Conservation (phyloP, 2,329 filamentous ascomycete genomes). For the Penicillium griseofulvum region DNA sequence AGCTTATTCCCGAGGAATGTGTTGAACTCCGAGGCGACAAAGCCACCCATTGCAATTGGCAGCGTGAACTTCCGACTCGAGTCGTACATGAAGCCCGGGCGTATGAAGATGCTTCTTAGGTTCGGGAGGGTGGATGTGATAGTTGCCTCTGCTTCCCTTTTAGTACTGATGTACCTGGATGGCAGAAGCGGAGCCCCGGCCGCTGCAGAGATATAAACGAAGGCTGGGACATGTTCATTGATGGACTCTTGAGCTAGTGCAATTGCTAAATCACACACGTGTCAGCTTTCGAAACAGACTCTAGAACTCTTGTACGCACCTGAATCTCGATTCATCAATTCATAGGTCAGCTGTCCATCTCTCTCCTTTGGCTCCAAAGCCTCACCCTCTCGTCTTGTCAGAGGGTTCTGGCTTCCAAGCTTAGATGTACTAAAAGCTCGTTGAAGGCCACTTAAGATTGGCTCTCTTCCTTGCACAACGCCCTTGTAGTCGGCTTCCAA, state of each 20-base stretch:
- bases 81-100: constrained; percentile 89
- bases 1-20: constrained; percentile 72
- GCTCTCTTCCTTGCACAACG: constrained; percentile 78
- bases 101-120: constrained; percentile 77
- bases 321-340: constrained; percentile 91
- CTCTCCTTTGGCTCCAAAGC: constrained; percentile 64
- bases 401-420: constrained; percentile 64
- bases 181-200: constrained; percentile 83
- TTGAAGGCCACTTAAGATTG: constrained; percentile 72
- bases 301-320: constrained; percentile 38
- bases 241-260: constrained; percentile 75
- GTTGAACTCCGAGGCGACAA: constrained; percentile 74
- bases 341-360: constrained; percentile 83
- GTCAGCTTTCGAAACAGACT: constrained; percentile 6
- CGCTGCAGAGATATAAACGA: constrained; percentile 86
- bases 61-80: constrained; percentile 75
- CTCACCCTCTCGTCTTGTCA: constrained; percentile 60
- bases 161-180: constrained; percentile 81
- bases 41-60: constrained; percentile 75
- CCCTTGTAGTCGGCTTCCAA: constrained; percentile 98
- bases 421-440: constrained; percentile 72
- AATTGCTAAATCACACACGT: constrained; percentile 58
- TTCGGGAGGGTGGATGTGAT: constrained; percentile 70
- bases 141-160: constrained; percentile 80
- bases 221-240: constrained; percentile 62